Conservation (phyloP, 2,329 filamentous ascomycete genomes). For the Biscogniauxia marginata region DNA sequence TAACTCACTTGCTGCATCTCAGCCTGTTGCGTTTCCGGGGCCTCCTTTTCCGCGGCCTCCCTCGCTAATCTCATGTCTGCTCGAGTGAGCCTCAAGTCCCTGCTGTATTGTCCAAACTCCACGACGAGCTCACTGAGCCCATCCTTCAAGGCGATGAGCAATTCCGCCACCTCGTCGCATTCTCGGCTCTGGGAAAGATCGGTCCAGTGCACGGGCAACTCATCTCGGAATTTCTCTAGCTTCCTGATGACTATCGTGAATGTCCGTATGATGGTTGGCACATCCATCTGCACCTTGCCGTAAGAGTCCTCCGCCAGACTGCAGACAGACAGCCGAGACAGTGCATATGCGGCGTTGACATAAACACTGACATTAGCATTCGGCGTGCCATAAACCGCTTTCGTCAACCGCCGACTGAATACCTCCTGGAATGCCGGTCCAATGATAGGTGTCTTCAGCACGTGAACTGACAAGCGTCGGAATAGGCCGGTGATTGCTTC, state of each 20-base stretch:
- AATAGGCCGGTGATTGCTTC: conserved; percentile 50
- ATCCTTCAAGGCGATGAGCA: conserved; percentile 63
- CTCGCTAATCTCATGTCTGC: conserved; percentile 73
- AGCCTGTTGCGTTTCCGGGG: no score
- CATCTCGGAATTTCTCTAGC: conserved; percentile 65
- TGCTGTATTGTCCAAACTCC: conserved; percentile 73
- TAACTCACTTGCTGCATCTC: conserved; percentile 36
- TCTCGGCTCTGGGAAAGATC: conserved; percentile 61
- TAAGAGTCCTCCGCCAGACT: conserved; percentile 79
- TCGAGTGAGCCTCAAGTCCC: conserved; percentile 66
- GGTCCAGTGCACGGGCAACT: conserved; percentile 71
- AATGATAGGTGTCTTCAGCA: conserved; percentile 51
- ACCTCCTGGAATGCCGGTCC: conserved; percentile 70
- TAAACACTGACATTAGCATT: conserved; percentile 68
- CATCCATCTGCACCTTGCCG: conserved; percentile 81
- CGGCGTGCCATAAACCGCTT: conserved; percentile 71
- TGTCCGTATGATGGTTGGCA: conserved; percentile 70
- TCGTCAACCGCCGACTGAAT: conserved; percentile 63
- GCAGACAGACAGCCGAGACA: conserved; percentile 67
- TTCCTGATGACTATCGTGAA: conserved; percentile 68
- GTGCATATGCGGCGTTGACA: conserved; percentile 67
- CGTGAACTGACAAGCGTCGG: conserved; percentile 44
- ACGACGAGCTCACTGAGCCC: conserved; percentile 65
- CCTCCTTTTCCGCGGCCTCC: conserved; percentile 52
- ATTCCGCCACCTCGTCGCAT: conserved; percentile 66